Base-by-base conservation (phyloP, 805 yeast genomes). In the Kuraishia piskuri region DNA sequence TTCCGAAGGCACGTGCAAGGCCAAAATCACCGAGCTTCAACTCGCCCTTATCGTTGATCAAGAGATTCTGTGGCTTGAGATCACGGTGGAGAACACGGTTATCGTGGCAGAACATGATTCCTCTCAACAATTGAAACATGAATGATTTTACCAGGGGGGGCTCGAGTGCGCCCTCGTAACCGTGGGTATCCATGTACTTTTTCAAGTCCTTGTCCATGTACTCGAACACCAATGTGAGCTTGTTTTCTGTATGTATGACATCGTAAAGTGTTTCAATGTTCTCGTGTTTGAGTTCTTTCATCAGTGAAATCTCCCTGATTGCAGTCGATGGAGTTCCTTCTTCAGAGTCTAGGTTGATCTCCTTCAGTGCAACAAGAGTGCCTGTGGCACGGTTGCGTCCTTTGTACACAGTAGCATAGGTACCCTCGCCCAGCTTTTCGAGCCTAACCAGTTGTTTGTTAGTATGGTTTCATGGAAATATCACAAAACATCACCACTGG, bases 321-420 rank as follows among this genome's bases (percentile, higher is more conserved):
- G 99, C 99, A 0, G 99, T 94, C 4, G 97, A 90, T 7, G 99
- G 99, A 1, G 98, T 95, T 44, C 99, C 99, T 71, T 94, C 97
- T 65, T 94, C 99, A 51, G 95, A 86, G 65, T 94, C 99, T 56
- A 92, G 76, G 62, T 87, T 88, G 71, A 94, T 94, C 68, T 94
- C 98, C 67, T 94, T 94, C 62, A 94, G 75, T 0, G 99, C 99
- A 20, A 94, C 99, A 20, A 91, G 76, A 53, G 88, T 90, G 51
- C 90, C 97, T 25, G 91, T 86, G 62, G 84, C 82, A 57, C 88
- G 81, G 68, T 88, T 94, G 64, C 90, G 81, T 46, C 88, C 99
- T 64, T 92, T 94, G 74, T 92, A 94, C 36, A 94, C 99, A n/a
- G 97, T 95, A 62, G 99, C 99, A 71, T 94, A 94, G 0, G 99